A percentile compares a stretch with the other conserved stretches of the same genome.
phyloP scores from a whole-genome alignment of 192 early-diverging fungal species.

The Linnemannia exigua region DNA sequence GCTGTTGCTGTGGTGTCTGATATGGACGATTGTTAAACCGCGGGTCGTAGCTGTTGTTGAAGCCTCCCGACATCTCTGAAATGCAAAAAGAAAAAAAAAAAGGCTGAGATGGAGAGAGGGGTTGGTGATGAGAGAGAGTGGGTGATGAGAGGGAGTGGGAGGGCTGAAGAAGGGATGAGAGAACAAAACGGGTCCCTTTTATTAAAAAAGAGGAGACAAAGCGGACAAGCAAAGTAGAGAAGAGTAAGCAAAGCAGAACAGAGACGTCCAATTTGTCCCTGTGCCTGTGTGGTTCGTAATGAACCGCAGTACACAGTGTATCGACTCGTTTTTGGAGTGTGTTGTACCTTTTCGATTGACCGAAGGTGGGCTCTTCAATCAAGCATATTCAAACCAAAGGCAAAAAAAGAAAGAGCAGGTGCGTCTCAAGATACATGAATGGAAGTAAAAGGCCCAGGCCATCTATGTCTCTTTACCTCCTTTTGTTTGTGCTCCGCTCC shows the following conservation, averaged over 20 bases:
- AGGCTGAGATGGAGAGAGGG: constrained; percentile 1
- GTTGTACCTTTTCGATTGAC: neutral
- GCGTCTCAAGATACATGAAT: neutral
- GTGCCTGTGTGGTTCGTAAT: no score
- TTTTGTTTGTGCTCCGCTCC: constrained; percentile 1
- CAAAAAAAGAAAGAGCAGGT: neutral
- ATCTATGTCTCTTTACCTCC: neutral
- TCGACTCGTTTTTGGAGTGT: no score
- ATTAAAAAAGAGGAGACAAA: neutral
- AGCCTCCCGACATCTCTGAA: constrained; percentile 12
- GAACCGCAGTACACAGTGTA: no score
- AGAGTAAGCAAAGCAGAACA: no score
- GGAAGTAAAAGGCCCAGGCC: neutral
- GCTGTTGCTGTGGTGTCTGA: constrained; percentile 6
- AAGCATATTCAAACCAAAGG: neutral
- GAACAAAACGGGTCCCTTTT: neutral
- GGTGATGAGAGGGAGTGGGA: no score
- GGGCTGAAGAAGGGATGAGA: no score
- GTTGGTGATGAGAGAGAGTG: neutral
- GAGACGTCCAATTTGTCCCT: no score
- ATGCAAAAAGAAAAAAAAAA: neutral
- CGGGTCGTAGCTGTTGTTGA: constrained; percentile 24
- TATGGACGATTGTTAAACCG: constrained; percentile 24
- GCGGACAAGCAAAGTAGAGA: neutral
- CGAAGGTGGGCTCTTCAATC: neutral